phyloP scores from a whole-genome alignment of 78 protist species.

The Salpingoeca rosetta region DNA sequence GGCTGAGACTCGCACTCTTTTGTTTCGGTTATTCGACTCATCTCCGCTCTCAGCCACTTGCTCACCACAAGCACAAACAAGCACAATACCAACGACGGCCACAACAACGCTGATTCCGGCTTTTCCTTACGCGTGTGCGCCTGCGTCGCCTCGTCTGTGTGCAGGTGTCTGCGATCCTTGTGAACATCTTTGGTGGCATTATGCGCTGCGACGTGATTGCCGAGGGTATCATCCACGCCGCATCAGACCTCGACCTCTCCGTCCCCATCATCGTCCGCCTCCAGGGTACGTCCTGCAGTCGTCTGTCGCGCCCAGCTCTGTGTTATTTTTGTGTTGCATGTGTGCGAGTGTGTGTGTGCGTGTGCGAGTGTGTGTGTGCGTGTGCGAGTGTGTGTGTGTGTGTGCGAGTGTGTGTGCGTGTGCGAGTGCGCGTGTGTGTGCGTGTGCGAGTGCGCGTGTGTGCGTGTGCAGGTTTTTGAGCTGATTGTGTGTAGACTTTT shows the following conservation, averaged over 20 bases:
- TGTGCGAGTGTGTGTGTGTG: not conserved
- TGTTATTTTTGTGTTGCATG: too few relatives aligned
- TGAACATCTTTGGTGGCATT: constrained; percentile 93
- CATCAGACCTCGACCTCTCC: constrained; percentile 32
- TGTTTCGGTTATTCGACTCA: too few relatives aligned
- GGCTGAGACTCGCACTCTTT: not conserved
- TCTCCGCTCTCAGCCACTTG: too few relatives aligned
- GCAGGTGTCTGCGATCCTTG: constrained; percentile 66
- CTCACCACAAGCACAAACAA: not conserved
- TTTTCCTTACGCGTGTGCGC: too few relatives aligned
- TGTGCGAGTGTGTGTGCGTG: not conserved
- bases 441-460: too few relatives aligned
- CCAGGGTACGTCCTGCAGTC: constrained; percentile 42
- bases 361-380: not conserved
- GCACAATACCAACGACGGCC: not conserved
- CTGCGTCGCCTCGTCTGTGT: too few relatives aligned
- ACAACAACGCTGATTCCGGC: too few relatives aligned
- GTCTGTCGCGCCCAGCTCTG: not conserved
- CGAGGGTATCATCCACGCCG: constrained; percentile 77
- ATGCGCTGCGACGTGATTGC: constrained; percentile 84
- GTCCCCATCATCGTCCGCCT: constrained; percentile 77
- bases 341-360: too few relatives aligned
- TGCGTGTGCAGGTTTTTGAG: too few relatives aligned
- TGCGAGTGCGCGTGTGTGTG: too few relatives aligned
- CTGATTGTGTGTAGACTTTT: not conserved